These are phyloP conservation scores for Sungouiella blattae DNA, from an alignment of 805 yeast species.

Conservation along the genomic window DNA sequence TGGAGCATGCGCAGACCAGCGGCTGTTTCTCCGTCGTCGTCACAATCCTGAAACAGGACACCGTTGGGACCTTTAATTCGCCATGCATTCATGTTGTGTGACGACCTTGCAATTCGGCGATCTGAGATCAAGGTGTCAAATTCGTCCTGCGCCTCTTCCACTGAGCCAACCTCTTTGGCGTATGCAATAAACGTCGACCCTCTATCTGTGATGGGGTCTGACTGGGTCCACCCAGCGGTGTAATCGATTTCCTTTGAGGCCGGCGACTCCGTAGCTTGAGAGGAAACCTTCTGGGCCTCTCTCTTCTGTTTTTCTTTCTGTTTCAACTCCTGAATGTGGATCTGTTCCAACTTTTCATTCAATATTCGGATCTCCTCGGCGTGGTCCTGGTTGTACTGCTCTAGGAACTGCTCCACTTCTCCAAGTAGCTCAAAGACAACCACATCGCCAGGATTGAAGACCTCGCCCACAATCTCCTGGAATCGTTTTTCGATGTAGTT, in stretches of 20 bases:
- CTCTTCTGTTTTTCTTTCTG: neutral
- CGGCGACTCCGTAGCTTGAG: neutral
- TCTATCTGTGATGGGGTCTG: constrained; percentile 78
- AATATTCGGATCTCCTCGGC: constrained; percentile 1
- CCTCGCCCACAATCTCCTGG: constrained; percentile 44
- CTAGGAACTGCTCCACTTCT: constrained; percentile 54
- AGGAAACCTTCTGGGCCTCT: neutral
- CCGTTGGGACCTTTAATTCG: constrained; percentile 60
- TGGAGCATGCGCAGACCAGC: constrained; percentile 89
- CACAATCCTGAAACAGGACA: constrained; percentile 73
- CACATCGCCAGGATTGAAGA: constrained; percentile 61
- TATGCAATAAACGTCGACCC: constrained; percentile 83
- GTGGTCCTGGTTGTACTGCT: constrained; percentile 21
- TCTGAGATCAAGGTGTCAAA: constrained; percentile 58
- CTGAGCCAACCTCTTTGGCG: constrained; percentile 58
- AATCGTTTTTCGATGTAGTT: constrained; percentile 45
- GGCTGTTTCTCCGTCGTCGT: constrained; percentile 96
- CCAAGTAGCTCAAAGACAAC: constrained; percentile 75
- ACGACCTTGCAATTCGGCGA: constrained; percentile 60
- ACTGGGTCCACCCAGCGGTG: constrained; percentile 68
- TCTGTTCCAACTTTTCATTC: neutral
- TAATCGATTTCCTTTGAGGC: constrained; percentile 33
- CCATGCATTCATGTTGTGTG: constrained; percentile 87
- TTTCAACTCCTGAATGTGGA: constrained; percentile 1
- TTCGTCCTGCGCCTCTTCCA: constrained; percentile 60